Evolutionary conservation across 2,329 filamentous ascomycete species (phyloP).

Genomic region (Fusarium brevicatenulatum): DNA sequence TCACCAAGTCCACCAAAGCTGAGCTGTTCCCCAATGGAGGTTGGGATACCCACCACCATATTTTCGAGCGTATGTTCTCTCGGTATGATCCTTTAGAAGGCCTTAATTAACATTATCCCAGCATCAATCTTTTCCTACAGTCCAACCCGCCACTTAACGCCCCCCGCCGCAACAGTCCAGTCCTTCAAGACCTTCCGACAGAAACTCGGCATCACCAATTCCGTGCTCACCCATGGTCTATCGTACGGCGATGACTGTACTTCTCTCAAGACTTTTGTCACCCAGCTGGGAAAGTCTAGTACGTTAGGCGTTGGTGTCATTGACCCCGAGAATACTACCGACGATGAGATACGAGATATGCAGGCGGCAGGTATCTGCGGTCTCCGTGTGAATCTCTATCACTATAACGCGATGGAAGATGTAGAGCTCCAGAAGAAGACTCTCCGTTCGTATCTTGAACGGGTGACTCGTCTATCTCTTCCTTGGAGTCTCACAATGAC

Average conservation of each 20-base stretch:
- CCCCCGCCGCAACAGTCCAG: not conserved
- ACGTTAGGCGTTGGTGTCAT: not conserved
- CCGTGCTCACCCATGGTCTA: not conserved
- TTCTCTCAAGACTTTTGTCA: not conserved
- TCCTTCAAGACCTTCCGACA: not conserved
- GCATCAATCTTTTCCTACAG: not conserved
- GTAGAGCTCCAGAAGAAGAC: not conserved
- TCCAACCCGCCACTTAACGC: not conserved
- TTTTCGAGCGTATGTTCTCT: not conserved
- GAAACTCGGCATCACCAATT: not conserved
- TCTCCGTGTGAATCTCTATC: not conserved
- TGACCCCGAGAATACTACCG: not conserved
- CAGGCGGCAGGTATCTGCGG: not conserved
- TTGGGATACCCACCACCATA: not conserved
- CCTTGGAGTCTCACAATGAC: conserved; percentile 32
- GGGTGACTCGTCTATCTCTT: conserved; percentile 15
- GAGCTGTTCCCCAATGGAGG: not conserved
- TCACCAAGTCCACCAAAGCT: not conserved
- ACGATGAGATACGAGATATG: not conserved
- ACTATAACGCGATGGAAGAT: not conserved
- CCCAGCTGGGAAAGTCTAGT: not conserved
- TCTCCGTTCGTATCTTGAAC: conserved; percentile 44
- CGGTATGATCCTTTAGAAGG: rapidly evolving
- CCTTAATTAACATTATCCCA: rapidly evolving
- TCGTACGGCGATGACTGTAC: not conserved